Base-by-base conservation (phyloP, 768 basidiomycete genomes). In the Boletus bicolor region DNA sequence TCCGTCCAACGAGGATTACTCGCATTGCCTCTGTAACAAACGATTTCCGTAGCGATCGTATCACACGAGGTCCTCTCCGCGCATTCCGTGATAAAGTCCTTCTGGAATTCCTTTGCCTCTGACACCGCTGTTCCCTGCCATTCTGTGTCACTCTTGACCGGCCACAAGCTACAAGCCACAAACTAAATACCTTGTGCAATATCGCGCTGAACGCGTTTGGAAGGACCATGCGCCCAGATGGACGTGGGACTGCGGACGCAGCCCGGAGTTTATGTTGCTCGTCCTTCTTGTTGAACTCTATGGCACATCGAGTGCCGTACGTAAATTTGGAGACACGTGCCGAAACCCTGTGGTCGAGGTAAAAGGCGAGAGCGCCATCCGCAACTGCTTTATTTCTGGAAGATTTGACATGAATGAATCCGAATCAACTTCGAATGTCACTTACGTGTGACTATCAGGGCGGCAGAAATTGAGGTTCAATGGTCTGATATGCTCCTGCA, bases 371-470 rank as follows among this genome's bases (percentile, higher is more conserved):
- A 12, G 75, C 78, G 1, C 78, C 78, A 19, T 78, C 76, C 4
- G 79, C 73, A 12, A 80, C 78, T 0, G 78, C 79, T 52, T 78
- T 79, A 36, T 73, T 77, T 30, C 79, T 79, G 49, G n/a, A 6
- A n/a, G 5, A 28, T 48, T 36, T 7, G 7, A 7, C 8, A 11
- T 32, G 17, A 30, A 45, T 9, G 38, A 37, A 54, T 17, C 11
- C n/a, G 8, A 24, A 8, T 30, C 36, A 2, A n/a, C 28, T 14
- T 36, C 7, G 19, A 41, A 67, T 70, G 30, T 17, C 54, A 28
- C 67, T 56, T 12, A 81, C 83, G 82, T 74, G 62, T 81, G 78
- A 34, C 74, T 75, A 51, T 83, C 80, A 6, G 82, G 82, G 4
- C 81, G 75, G 53, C 75, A 73, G 38, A 84, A 71, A 21, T 72